Evolutionary conservation across 2,329 filamentous ascomycete genomes (phyloP), one percentile per base, ranked within the genome.

Genomic region (Pseudogymnoascus sp.): DNA sequence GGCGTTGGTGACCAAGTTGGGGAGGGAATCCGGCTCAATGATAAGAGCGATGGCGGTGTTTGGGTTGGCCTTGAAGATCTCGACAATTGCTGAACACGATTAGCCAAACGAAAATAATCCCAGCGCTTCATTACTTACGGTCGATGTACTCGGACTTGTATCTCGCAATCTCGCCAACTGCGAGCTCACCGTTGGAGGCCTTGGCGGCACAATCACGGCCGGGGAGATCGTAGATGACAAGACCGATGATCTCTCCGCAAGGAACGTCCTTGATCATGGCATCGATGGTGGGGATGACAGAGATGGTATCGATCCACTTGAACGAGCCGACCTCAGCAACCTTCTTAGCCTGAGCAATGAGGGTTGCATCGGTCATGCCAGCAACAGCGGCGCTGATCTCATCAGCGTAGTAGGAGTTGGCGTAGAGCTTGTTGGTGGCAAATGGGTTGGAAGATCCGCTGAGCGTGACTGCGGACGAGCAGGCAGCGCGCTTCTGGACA

Each of bases 151-250:
- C 61, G 46, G 73, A 74, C 76, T 82, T 81, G 75, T 85, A 85
- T 68, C 81, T 82, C 67, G 75, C 76, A 31, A 79, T 74, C 62
- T 82, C 81, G n/a, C 77, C 77, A 63, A 82, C 73, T 46, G 78
- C 78, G 36, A 84, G 81, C 71, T 85, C 82, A 71, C 83, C 82
- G 69, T 84, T 84, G 68, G 81, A 83, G 11, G 82, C 82, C 7
- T 78, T 77, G 3, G 82, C 82, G 28, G 82, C 78, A 68, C 83
- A 85, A 74, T 85, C 83, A 71, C 83, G 80, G 69, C 84, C 81
- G 11, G 83, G 83, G 2, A 85, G 78, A 71, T 85, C 78, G 70
- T 85, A 85, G 63, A 85, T 78, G 61, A 84, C 82, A 10, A 70
- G 64, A 61, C 68, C 65, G 50, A 84, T 78, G 60, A 79, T 76